Base-by-base conservation (phyloP, 305 asterid species). In the Rubia peregrina region DNA sequence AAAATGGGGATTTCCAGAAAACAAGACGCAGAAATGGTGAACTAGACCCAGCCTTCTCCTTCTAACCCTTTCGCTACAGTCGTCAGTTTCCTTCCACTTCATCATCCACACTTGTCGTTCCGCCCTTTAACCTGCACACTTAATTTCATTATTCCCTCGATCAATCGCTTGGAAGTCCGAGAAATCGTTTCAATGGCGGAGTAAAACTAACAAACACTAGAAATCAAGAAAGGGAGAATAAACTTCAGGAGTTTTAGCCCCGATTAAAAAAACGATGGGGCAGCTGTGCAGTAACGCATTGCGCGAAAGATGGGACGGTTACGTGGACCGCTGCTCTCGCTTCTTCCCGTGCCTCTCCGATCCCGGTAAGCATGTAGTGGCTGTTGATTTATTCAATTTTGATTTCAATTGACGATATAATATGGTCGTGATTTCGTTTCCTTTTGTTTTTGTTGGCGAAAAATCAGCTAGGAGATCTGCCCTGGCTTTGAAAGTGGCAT, bases 261-360 rank as follows among this genome's bases (percentile, higher is more conserved):
- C n/a, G n/a, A n/a, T n/a, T n/a, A n/a, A n/a, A n/a, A n/a, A n/a
- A n/a, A n/a, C n/a, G 75, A 90, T 92, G 96, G 96, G 92, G 71
- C 87, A 73, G 72, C 40, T 68, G 6, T 74, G 77, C 53, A 62
- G 69, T 46, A 30, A 12, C 55, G 61, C 77, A 42, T 68, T 77
- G 75, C 87, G 91, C 68, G 85, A 76, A 77, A 68, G 78, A 38
- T 80, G 88, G 82, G 81, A 75, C 76, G 95, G 92, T 78, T 78
- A 79, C 78, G 77, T 81, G 78, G 92, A 87, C 84, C 90, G 92
- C 17, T 91, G 91, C 79, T 80, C 85, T 72, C 89, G 90, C 79
- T 75, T 89, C 75, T 80, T 87, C 69, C 98, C 97, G 36, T 88
- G 95, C 79, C 88, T 94, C 1, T 86, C 96, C 71, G 99, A 94